Base-by-base conservation (phyloP, 768 basidiomycete species). In the Pleurotus tuber-regium region DNA sequence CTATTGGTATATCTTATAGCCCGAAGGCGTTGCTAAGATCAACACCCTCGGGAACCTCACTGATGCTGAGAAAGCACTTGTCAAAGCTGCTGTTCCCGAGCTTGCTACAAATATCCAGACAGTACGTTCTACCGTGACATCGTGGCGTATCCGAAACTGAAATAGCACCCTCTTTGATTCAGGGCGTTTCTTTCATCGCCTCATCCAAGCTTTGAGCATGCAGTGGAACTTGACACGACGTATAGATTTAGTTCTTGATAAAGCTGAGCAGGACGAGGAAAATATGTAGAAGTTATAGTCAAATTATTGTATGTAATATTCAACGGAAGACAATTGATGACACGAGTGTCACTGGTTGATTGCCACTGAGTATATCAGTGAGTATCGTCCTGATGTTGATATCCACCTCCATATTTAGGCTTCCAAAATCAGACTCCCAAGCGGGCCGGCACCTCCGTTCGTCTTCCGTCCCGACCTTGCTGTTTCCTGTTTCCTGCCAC, bases 51-150 rank as follows among this genome's bases (percentile, higher is more conserved):
- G 95, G 3, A 74, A 75, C 42, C 70, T 95, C 61, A 83, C 84
- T 2, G 75, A 77, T 1, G 79, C 72, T 48, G 96, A 99, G 77
- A 67, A 83, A 61, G 70, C 61, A n/a, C 84, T 98, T 51, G 66
- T 99, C 65, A 71, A 79, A 58, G 87, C 86, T 59, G 91, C 89
- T 33, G 64, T 98, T 50, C 86, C 89, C 10, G 95, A 98, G 66
- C 78, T 96, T 28, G 61, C 64, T 43, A 74, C 62, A 48, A 93
- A 84, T 72, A 93, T 96, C 60, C 69, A 79, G 44, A 89, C 80
- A 59, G 87, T 86, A 53, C 38, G 76, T 70, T n/a, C n/a, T 6
- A 31, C 41, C 7, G 11, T 18, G 14, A 24, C 14, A 19, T 35
- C 25, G 10, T 16, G 28, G 11, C 33, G 3, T 18, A 24, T 36